These are phyloP conservation scores for Chiua sp. DNA, from an alignment of 1,284 basidiomycete genomes.

Conservation along the genomic window DNA sequence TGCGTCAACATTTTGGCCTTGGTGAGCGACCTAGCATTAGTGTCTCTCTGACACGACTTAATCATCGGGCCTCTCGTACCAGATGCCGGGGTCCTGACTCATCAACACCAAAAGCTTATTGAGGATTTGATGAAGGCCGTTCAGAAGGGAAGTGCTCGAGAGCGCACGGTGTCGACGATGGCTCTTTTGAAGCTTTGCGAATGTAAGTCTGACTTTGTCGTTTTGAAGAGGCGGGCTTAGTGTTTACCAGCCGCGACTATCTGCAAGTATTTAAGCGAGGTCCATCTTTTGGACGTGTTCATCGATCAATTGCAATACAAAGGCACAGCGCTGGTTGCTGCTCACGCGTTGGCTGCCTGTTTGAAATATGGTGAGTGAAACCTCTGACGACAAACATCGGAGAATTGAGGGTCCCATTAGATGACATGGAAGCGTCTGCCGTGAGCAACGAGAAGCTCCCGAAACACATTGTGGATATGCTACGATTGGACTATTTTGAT, in stretches of 20 bases:
- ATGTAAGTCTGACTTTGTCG: conserved; percentile 2
- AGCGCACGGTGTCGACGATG: conserved; percentile 25
- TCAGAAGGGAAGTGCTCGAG: conserved; percentile 5
- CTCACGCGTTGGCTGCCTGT: conserved; percentile 19
- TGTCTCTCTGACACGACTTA: neutral
- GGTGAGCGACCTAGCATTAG: conserved; percentile 12
- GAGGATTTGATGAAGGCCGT: conserved; percentile 6
- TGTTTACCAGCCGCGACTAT: conserved; percentile 4
- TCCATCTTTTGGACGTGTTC: conserved; percentile 5
- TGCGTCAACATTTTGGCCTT: conserved; percentile 22
- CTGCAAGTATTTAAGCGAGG: conserved; percentile 5
- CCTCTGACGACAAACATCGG: too few relatives aligned
- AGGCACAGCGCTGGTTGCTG: conserved; percentile 3
- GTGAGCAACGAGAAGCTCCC: conserved; percentile 11
- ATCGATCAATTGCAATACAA: conserved; percentile 14
- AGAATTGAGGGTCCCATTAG: conserved; percentile 6
- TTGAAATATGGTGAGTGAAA: conserved; percentile 19
- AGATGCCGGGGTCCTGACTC: conserved; percentile 8
- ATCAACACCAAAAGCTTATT: conserved; percentile 6
- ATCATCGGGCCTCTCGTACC: neutral
- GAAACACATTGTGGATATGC: conserved; percentile 14
- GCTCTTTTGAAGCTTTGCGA: conserved; percentile 21
- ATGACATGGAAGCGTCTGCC: conserved; percentile 19
- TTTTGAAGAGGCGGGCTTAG: neutral
- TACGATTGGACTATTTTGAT: too few relatives aligned